Conservation (phyloP, 129 eudicot species). For the Chrysanthemum seticuspe region DNA sequence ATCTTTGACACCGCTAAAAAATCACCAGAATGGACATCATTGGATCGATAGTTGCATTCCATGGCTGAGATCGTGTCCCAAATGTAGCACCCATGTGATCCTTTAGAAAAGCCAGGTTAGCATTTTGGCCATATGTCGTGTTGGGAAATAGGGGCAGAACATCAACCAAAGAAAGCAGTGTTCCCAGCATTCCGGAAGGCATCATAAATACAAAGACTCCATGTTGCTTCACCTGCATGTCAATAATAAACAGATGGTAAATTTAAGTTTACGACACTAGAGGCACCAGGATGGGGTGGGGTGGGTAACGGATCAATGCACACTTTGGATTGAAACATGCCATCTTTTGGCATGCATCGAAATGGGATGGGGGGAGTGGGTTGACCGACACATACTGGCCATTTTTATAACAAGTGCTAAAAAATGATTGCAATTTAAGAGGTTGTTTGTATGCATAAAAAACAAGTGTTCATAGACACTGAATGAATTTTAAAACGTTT, state of each 20-base stretch:
- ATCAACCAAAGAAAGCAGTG: constrained; percentile 84
- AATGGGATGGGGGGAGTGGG: not conserved
- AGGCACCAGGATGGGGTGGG: not conserved
- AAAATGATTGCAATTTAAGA: no score
- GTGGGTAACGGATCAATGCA: not conserved
- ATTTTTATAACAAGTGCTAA: not conserved
- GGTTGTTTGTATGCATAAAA: no score
- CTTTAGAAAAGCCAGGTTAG: constrained; percentile 79
- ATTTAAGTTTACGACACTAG: not conserved
- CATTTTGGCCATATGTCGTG: constrained; percentile 85
- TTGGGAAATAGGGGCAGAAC: constrained; percentile 90
- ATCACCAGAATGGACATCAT: constrained; percentile 97
- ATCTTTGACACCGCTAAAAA: constrained; percentile 93
- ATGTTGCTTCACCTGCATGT: constrained; percentile 85
- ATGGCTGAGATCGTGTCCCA: constrained; percentile 85
- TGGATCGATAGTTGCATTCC: constrained; percentile 79
- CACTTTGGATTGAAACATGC: not conserved
- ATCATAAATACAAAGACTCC: constrained; percentile 83
- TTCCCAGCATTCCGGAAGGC: constrained; percentile 99
- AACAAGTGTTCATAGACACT: no score
- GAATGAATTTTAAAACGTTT: not conserved
- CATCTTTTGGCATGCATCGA: not conserved
- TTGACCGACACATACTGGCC: not conserved
- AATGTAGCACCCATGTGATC: constrained; percentile 98
- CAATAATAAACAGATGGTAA: constrained; percentile 17